phyloP scores from a whole-genome alignment of 306 rosid genomes.

The Prunus persica region Prunus_persica_NCBIv2 NC_034013.1:17097501-17098000 shows the following conservation, averaged over 20 bases:
- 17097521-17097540: too few relatives aligned
- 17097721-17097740: accelerated
- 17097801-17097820: conserved; percentile 57
- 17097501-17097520: too few relatives aligned
- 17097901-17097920: too few relatives aligned
- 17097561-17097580: neutral
- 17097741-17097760: conserved; percentile 51
- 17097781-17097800: conserved; percentile 76
- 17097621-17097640: neutral
- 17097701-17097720: neutral
- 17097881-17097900: too few relatives aligned
- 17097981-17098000: too few relatives aligned
- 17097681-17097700: too few relatives aligned
- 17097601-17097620: neutral
- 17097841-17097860: too few relatives aligned
- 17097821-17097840: accelerated
- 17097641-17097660: neutral
- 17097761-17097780: conserved; percentile 99
- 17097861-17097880: too few relatives aligned
- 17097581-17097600: neutral
- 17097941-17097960: too few relatives aligned
- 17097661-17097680: neutral
- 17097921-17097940: too few relatives aligned
- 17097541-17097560: neutral
- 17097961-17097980: too few relatives aligned